Conservation (phyloP, 495 filamentous ascomycete species). For the Hypoxylon rickii region DNA sequence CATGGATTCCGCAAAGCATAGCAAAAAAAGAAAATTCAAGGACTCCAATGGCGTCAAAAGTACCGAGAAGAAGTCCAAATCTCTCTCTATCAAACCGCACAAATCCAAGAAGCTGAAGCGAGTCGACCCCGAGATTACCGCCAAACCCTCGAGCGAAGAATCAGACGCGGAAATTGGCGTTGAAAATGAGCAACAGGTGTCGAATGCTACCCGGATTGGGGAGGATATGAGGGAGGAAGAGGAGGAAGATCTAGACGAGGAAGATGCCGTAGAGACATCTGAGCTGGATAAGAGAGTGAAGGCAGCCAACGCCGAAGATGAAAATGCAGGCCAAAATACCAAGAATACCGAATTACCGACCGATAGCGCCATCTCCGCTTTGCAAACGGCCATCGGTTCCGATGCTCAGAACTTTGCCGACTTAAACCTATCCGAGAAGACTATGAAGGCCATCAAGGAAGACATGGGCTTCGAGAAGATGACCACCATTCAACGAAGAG, state of each 20-base stretch:
- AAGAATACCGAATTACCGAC: slow-evolving; percentile 25
- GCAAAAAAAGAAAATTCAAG: slow-evolving; percentile 55
- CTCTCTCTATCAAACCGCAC: slow-evolving; percentile 12
- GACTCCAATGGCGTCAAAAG: slow-evolving; percentile 42
- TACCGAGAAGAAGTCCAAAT: slow-evolving; percentile 18
- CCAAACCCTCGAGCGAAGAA: slow-evolving; percentile 25
- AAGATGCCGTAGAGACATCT: slow-evolving; percentile 20
- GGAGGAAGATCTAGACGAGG: slow-evolving; percentile 22
- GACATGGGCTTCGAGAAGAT: slow-evolving; percentile 93
- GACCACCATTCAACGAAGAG: slow-evolving; percentile 92
- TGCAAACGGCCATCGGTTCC: slow-evolving; percentile 39
- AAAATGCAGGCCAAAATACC: slow-evolving; percentile 31
- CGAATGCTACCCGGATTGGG: slow-evolving; percentile 22
- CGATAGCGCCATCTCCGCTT: slow-evolving; percentile 22
- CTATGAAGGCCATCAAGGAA: slow-evolving; percentile 76
- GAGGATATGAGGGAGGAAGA: slow-evolving; percentile 29
- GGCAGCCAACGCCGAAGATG: slow-evolving; percentile 34
- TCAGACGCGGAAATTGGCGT: slow-evolving; percentile 28
- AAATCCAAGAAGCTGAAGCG: slow-evolving; percentile 41
- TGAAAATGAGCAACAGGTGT: slow-evolving; percentile 33
- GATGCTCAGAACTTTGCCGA: slow-evolving; percentile 67
- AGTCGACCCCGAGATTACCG: slow-evolving; percentile 26
- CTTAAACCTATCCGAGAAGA: slow-evolving; percentile 83
- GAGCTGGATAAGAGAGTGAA: slow-evolving; percentile 32
- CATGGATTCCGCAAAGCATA: slow-evolving; percentile 47